Percentiles rank a stretch among this genome's conserved stretches.
phyloP scores from a whole-genome alignment of 192 early-diverging fungal genomes.

The Rhizophlyctis rosea region DNA sequence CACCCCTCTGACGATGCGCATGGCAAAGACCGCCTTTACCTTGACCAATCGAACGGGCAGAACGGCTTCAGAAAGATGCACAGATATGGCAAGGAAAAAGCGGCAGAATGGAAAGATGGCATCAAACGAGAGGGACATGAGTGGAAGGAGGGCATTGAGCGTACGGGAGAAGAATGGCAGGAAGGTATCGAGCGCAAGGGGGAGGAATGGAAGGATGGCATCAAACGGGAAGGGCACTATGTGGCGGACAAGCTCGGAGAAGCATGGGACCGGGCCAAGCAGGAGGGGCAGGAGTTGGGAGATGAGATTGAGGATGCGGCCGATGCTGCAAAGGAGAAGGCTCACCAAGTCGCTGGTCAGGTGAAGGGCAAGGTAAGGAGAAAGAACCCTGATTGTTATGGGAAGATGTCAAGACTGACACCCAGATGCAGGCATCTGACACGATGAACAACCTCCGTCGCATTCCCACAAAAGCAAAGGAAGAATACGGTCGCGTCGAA shows the following conservation, averaged over 20 bases:
- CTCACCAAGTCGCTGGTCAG: background rate
- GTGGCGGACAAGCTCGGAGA: background rate
- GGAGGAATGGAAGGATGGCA: background rate
- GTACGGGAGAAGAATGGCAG: too few relatives aligned
- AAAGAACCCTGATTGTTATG: background rate
- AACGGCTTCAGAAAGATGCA: too few relatives aligned
- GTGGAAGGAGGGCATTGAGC: too few relatives aligned
- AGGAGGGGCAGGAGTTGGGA: background rate
- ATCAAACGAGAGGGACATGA: too few relatives aligned
- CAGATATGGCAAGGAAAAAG: too few relatives aligned
- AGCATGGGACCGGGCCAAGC: background rate
- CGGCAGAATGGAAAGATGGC: too few relatives aligned
- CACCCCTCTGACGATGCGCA: too few relatives aligned
- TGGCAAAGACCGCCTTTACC: too few relatives aligned
- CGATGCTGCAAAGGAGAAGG: background rate
- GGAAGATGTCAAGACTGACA: background rate
- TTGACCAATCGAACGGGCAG: too few relatives aligned
- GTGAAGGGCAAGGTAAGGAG: background rate
- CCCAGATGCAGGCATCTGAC: background rate
- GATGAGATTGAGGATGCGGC: background rate
- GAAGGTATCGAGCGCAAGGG: too few relatives aligned
- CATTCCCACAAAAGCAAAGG: background rate
- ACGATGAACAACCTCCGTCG: constrained; percentile 4
- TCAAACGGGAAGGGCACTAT: background rate
- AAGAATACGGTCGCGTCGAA: background rate